A percentile compares a stretch with the other conserved stretches of the same genome.
Evolutionary conservation across 768 basidiomycete species (phyloP).

Genomic region (Nidularia pulvinata): DNA sequence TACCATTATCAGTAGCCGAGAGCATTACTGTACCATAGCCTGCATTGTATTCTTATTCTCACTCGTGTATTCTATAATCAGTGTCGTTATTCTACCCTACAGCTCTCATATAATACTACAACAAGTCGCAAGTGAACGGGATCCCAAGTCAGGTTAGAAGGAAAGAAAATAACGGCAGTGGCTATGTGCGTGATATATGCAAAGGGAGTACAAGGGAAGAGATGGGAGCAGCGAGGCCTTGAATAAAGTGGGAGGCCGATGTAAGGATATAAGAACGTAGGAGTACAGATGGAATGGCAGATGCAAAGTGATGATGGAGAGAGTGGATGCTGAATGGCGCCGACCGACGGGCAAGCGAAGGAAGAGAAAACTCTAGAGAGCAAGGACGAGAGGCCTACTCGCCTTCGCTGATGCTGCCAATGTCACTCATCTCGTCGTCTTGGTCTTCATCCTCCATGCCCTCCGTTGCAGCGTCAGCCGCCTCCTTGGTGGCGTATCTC

Average conservation of each 20-base stretch:
- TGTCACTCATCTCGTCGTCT: conserved; percentile 85
- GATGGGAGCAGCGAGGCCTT: no score
- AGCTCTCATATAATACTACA: background rate
- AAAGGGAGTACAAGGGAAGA: background rate
- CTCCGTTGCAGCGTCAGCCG: conserved; percentile 71
- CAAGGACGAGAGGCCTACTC: conserved; percentile 20
- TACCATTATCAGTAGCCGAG: conserved; percentile 30
- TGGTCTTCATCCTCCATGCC: conserved; percentile 67
- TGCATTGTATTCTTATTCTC: background rate
- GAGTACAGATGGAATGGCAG: background rate
- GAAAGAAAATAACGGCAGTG: background rate
- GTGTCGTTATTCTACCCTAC: background rate
- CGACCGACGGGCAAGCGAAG: no score
- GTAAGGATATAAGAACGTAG: background rate
- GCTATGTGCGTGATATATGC: conserved; percentile 1
- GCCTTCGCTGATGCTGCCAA: conserved; percentile 80
- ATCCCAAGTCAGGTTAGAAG: background rate
- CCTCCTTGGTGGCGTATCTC: conserved; percentile 90
- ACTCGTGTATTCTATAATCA: background rate
- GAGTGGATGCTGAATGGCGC: background rate
- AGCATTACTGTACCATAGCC: conserved; percentile 1
- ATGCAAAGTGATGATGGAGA: background rate
- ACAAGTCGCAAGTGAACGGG: background rate
- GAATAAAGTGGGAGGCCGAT: background rate
- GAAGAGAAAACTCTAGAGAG: background rate